Evolutionary conservation across 2,329 filamentous ascomycete species (phyloP).

Genomic region (Alternaria longipes): DNA sequence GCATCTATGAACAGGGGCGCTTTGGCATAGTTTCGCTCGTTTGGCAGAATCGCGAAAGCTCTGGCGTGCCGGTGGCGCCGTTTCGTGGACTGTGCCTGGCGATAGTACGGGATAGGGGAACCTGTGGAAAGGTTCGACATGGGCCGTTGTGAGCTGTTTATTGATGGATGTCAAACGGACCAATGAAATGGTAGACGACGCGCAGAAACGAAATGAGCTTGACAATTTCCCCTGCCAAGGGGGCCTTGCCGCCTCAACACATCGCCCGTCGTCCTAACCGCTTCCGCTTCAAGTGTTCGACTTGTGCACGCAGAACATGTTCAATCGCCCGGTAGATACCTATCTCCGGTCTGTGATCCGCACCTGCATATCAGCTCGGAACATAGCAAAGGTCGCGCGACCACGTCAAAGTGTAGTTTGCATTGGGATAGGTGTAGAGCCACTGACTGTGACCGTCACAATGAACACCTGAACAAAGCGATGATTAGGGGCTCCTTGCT

Average conservation of each 20-base stretch:
- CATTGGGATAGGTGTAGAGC: not conserved
- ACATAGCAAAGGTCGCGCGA: conserved; percentile 14
- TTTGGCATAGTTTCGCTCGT: conserved; percentile 38
- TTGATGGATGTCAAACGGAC: conserved; percentile 36
- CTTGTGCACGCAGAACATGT: conserved; percentile 22
- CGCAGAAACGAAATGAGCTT: conserved; percentile 46
- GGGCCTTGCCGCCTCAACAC: conserved; percentile 42
- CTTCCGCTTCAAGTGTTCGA: conserved; percentile 28
- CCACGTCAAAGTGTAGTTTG: conserved; percentile 1
- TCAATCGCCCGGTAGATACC: conserved; percentile 19
- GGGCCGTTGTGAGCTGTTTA: conserved; percentile 41
- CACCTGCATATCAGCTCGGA: conserved; percentile 14
- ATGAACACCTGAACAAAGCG: conserved; percentile 17
- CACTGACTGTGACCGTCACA: conserved; percentile 6
- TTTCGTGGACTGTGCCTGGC: conserved; percentile 31
- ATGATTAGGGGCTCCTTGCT: conserved; percentile 6
- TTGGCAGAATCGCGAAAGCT: conserved; percentile 32
- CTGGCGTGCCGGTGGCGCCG: conserved; percentile 40
- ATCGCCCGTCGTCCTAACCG: conserved; percentile 31
- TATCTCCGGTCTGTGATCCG: conserved; percentile 9
- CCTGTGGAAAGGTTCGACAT: conserved; percentile 33
- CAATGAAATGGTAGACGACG: conserved; percentile 34
- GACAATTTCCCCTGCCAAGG: conserved; percentile 43
- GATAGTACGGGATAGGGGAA: conserved; percentile 47
- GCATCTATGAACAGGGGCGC: conserved; percentile 35